Conservation (phyloP, 1,284 basidiomycete species). For the Puccinia sorghi region DNA sequence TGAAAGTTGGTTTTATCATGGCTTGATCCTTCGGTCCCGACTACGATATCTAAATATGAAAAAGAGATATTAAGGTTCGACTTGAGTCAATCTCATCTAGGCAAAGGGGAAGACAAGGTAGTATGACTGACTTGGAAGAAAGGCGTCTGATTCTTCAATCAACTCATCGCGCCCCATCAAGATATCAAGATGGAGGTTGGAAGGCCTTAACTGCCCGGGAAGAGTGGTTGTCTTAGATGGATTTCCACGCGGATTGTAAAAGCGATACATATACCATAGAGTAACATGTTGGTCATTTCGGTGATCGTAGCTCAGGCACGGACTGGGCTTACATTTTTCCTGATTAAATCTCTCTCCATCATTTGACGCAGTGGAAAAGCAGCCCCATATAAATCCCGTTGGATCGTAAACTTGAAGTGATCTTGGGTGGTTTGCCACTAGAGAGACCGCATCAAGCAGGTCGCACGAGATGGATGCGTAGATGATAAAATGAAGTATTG, state of each 20-base stretch:
- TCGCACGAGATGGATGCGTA: background rate
- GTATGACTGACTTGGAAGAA: slow-evolving; percentile 23
- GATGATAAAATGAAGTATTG: background rate
- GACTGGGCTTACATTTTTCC: slow-evolving; percentile 9
- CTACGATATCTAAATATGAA: background rate
- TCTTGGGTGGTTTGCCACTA: slow-evolving; percentile 38
- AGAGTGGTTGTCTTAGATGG: slow-evolving; percentile 11
- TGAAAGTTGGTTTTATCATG: slow-evolving; percentile 25
- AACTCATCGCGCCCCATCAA: slow-evolving; percentile 34
- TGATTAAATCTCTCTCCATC: slow-evolving; percentile 36
- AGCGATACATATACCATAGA: background rate
- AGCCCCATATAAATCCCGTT: slow-evolving; percentile 33
- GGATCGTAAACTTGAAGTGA: slow-evolving; percentile 32
- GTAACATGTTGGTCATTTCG: background rate
- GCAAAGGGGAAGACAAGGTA: background rate
- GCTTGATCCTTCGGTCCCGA: slow-evolving; percentile 14
- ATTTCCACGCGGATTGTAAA: background rate
- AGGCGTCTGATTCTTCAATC: slow-evolving; percentile 24
- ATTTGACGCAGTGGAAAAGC: slow-evolving; percentile 35
- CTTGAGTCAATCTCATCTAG: background rate
- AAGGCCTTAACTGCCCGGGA: slow-evolving; percentile 18
- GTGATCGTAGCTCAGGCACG: background rate
- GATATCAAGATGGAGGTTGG: slow-evolving; percentile 48
- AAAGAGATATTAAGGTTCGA: background rate
- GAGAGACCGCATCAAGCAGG: background rate